Evolutionary conservation across 2,329 filamentous ascomycete genomes (phyloP), one percentile per base, ranked within the genome.

Genomic region (Ceratocystis huliohia): DNA sequence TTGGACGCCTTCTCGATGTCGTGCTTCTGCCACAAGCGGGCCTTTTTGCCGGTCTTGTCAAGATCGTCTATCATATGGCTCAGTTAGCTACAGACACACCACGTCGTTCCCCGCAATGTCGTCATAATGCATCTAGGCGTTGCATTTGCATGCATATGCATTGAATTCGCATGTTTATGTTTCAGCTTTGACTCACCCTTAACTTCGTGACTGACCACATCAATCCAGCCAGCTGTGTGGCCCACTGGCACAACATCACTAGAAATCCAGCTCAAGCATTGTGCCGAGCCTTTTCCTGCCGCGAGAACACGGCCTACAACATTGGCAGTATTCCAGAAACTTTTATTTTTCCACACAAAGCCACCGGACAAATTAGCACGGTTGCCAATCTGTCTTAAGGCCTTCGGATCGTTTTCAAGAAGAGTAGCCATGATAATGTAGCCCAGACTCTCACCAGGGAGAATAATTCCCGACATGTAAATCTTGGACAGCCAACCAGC

Each of bases 211-310:
- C 80, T 80, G 25, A 83, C 79, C 61, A 87, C 78, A 66, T 83
- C 81, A 20, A 85, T 73, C 82, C 84, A 86, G 8, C 83, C 82
- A 61, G 84, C 80, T 5, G 74, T 75, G 17, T 81, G 70, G 0
- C 78, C 80, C 13, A 76, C 72, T 0, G 84, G 84, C 1, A 79
- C 71, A 20, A 87, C 78, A 65, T 84, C 81, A 37, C 81, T 85
- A 10, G 84, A 86, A 65, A 88, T 78, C 85, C 85, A 87, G 64
- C 85, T 85, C 83, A 88, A 84, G 72, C 85, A 85, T 72, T 88
- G 85, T 0, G 80, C 80, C 17, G 84, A 81, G 2, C 84, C 84
- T 65, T 80, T 80, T 6, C 83, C 82, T 33, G 84, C 84, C 37
- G 84, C 84, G 44, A 88, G 75, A 2, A 88, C 84, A 33, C 84